A percentile compares a stretch with the other conserved stretches of the same genome.
These are phyloP conservation scores for Selaginella tamariscina DNA, from an alignment of 75 land plant genomes.

Conservation along the genomic window DNA sequence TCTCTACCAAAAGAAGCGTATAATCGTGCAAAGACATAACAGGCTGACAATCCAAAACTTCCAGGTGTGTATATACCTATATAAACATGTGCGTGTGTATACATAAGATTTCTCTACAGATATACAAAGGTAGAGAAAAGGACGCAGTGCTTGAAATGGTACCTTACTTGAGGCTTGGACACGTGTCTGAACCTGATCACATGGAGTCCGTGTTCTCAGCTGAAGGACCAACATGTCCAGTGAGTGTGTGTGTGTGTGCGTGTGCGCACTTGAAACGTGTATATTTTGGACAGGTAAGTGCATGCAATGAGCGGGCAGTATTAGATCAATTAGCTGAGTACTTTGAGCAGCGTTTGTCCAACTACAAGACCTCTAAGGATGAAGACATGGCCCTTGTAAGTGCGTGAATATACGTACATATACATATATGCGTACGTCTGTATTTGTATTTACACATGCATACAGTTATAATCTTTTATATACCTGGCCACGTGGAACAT, in stretches of 20 bases:
- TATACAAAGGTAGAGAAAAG: conserved; percentile 68
- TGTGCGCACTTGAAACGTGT: neutral
- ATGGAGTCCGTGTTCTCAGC: conserved; percentile 85
- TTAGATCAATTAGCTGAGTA: conserved; percentile 70
- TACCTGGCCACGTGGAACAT: neutral
- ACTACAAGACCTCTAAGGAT: conserved; percentile 51
- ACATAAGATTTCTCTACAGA: conserved; percentile 31
- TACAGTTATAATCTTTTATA: neutral
- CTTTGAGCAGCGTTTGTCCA: conserved; percentile 48
- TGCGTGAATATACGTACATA: neutral
- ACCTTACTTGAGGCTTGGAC: conserved; percentile 81
- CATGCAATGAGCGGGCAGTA: conserved; percentile 91
- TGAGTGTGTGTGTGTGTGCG: conserved; percentile 34
- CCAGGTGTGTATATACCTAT: conserved; percentile 33
- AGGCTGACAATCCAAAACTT: conserved; percentile 62
- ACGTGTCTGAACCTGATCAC: conserved; percentile 75
- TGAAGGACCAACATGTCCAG: conserved; percentile 82
- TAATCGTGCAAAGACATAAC: conserved; percentile 82
- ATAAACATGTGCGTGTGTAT: neutral
- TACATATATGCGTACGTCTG: neutral
- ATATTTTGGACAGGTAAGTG: conserved; percentile 53
- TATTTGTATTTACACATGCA: neutral
- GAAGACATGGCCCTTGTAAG: conserved; percentile 71
- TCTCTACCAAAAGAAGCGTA: conserved; percentile 88
- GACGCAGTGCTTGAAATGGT: conserved; percentile 85